Evolutionary conservation across 129 eudicot genomes (phyloP), one percentile per base, ranked within the genome.

Genomic region (Artemisia annua): DNA sequence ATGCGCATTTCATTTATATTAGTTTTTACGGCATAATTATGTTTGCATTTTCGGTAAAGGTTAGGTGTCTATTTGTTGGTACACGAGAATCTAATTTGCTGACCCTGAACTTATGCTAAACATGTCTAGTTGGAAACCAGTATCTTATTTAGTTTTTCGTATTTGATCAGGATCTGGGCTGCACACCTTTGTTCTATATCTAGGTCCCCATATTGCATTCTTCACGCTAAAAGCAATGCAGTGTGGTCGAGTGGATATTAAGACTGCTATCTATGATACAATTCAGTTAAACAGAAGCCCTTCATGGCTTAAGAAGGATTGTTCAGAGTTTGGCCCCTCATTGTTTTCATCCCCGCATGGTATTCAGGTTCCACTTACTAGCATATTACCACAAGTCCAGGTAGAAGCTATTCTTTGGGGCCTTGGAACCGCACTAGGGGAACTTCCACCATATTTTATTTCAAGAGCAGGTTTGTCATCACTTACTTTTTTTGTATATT

Each of bases 361-460:
- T 63, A 58, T 75, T 71, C 83, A 87, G 79, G 88, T 94, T 51
- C 98, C 98, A 2, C 83, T 94, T 32, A 94, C 83, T 65, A 87
- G 91, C 84, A 90, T 94, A 59, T 80, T 94, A 83, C 98, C 97
- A 2, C 96, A 90, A 76, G 87, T 94, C 73, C 98, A 94, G 80
- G 66, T 90, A 53, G 98, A 94, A 83, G 97, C 97, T 55, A 68
- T 94, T 72, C 73, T 94, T 50, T 94, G 98, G 98, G 98, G 98
- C 67, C 67, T 94, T 55, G 98, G 98, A 18, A 90, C 98, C 66
- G 98, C 97, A 44, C 85, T 94, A 32, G 98, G 98, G 46, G 98
- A 94, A 76, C 98, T 94, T 67, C 98, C 98, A 20, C 98, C 98
- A 1, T 94, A 94, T 83, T 94, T 94, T 70, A 94, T 94, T 55